Conservation (phyloP, 371 early-diverging fungal species). For the Mucor mucedo region DNA sequence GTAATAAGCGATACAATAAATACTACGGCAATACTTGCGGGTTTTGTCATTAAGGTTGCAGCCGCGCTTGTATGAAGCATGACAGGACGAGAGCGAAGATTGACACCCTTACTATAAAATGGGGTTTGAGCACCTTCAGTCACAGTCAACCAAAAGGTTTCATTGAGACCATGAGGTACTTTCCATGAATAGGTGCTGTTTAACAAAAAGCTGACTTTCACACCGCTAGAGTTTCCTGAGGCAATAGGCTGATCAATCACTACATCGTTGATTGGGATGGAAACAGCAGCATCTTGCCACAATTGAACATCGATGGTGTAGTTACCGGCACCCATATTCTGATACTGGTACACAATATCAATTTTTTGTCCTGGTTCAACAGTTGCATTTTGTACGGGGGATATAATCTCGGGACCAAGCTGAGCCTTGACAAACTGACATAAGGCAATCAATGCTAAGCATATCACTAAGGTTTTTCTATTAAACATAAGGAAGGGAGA, state of each 20-base stretch:
- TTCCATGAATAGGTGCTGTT: constrained; percentile 34
- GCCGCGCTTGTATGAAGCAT: constrained; percentile 36
- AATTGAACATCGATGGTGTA: constrained; percentile 35
- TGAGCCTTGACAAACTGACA: constrained; percentile 22
- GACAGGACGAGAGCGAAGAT: constrained; percentile 28
- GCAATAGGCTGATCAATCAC: constrained; percentile 20
- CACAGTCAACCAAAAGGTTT: constrained; percentile 32
- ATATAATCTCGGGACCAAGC: constrained; percentile 27
- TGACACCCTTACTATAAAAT: constrained; percentile 11
- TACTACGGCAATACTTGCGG: not conserved
- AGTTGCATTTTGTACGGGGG: constrained; percentile 31
- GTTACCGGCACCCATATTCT: constrained; percentile 34
- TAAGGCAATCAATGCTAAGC: not conserved
- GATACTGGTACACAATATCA: constrained; percentile 34
- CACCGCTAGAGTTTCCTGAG: constrained; percentile 35
- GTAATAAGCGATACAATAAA: not conserved
- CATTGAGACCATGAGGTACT: constrained; percentile 33
- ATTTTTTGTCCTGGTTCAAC: constrained; percentile 24
- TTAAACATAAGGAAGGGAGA: constrained; percentile 4
- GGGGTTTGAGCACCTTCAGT: constrained; percentile 21
- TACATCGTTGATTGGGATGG: constrained; percentile 23
- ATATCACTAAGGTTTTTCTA: not conserved
- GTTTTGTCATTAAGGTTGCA: not conserved
- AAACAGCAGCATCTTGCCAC: constrained; percentile 31
- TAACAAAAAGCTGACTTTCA: constrained; percentile 12